phyloP scores from a whole-genome alignment of 331 rosid species.

The Malus hybrid region DNA sequence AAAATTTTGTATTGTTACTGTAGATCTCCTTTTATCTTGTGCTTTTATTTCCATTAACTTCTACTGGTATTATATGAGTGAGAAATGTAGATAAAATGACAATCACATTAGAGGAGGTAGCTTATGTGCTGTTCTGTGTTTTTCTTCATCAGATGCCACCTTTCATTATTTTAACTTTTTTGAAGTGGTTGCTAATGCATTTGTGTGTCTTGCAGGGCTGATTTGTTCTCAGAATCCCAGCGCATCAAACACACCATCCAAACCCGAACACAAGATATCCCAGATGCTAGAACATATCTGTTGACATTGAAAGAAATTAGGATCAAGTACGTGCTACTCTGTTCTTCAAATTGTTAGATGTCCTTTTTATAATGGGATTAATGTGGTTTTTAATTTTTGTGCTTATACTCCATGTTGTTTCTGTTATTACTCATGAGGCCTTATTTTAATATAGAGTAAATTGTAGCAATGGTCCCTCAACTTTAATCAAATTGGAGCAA shows the following conservation, averaged over 20 bases:
- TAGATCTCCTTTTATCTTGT: not conserved
- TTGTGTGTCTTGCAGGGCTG: conserved; percentile 52
- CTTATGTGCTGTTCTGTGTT: not conserved
- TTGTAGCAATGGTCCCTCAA: too few relatives aligned
- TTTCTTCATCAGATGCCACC: not conserved
- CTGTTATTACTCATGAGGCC: not conserved
- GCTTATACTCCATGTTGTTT: not conserved
- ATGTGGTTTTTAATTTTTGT: not conserved
- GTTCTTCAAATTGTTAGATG: conserved; percentile 7
- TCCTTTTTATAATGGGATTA: not conserved
- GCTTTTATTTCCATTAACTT: not conserved
- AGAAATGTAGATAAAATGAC: not conserved
- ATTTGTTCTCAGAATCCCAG: conserved; percentile 58
- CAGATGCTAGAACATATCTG: conserved; percentile 83
- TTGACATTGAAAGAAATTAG: conserved; percentile 84
- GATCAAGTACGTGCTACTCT: conserved; percentile 42
- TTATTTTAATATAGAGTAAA: too few relatives aligned
- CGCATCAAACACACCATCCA: conserved; percentile 50
- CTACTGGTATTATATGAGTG: not conserved
- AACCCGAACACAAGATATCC: conserved; percentile 51
- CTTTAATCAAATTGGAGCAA: too few relatives aligned
- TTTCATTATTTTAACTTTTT: not conserved
- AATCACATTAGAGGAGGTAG: not conserved
- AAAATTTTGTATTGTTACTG: not conserved
- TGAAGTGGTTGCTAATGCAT: not conserved